Base-by-base conservation (phyloP, 495 filamentous ascomycete genomes). In the Hypoxylon subgilvum region DNA sequence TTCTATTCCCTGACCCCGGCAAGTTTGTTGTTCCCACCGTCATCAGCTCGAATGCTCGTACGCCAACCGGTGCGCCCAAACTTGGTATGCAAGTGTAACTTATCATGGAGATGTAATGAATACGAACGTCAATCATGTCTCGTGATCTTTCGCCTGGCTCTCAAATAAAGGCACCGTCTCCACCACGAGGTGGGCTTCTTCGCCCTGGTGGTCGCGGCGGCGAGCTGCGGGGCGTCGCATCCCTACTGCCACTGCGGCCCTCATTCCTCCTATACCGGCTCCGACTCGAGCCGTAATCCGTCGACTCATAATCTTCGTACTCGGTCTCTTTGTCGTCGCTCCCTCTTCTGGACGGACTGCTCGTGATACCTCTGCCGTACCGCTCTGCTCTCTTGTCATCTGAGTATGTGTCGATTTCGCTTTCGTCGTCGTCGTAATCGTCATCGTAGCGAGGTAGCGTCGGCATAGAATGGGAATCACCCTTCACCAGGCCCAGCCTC, bases 401-500 rank as follows among this genome's bases (percentile, higher is more conserved):
- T 4, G 39, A 38, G 42, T 68, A 74, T 35, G 34, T 12, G 32
- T 67, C 63, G n/a, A 72, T 72, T n/a, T 70, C 60, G 9, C 69
- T 61, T 1, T 71, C 61, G 4, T 55, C 66, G 10, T 72, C 65
- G 21, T 58, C 40, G 19, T 64, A 61, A 21, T 63, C 61, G 17
- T 63, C 61, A n/a, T 74, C 74, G 41, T 75, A 76, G 0, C 62
- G 64, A 17, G 68, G 75, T 10, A 74, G 38, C 8, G 69, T 44
- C 3, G 80, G 76, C 66, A 73, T 53, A 18, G 79, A 79, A 1
- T 61, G 64, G 0, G 75, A 79, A 62, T 92, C 89, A 10, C 90
- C 91, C 65, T 86, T 86, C 4, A 97, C 93, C 1, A 98, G 82
- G 0, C 94, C 94, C 14, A 96, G 68, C 27, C 83, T 79, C 64